Evolutionary conservation across 148 eudicot genomes (phyloP).

Genomic region (Chenopodium formosanum): DNA sequence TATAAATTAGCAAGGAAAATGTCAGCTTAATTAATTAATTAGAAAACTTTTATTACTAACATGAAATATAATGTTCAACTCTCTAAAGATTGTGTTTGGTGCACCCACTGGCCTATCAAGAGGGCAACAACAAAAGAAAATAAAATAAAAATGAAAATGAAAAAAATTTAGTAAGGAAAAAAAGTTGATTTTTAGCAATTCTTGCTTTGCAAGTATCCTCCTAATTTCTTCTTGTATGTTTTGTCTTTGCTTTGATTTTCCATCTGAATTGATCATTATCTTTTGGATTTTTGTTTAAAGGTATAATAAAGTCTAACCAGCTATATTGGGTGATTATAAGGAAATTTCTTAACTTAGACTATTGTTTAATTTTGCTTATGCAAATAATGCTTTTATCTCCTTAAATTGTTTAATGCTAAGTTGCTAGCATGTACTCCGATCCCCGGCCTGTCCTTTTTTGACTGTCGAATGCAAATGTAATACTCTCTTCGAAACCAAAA

Average conservation of each 20-base stretch:
- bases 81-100: conserved; percentile 21
- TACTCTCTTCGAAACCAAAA: no score
- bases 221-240: conserved; percentile 14
- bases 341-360: not conserved
- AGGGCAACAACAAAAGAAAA: not conserved
- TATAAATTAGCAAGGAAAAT: conserved; percentile 10
- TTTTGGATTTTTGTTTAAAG: not conserved
- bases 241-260: conserved; percentile 3
- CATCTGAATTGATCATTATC: not conserved
- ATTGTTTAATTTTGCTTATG: conserved; percentile 2
- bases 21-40: conserved; percentile 6
- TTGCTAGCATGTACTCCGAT: no score
- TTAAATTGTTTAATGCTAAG: not conserved
- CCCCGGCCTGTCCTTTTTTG: no score
- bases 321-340: not conserved
- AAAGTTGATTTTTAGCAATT: conserved; percentile 27
- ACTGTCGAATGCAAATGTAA: no score
- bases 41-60: not conserved
- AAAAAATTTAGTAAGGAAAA: not conserved
- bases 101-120: conserved; percentile 39
- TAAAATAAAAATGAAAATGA: not conserved
- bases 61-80: conserved; percentile 5
- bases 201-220: conserved; percentile 33
- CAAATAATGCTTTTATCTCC: conserved; percentile 3
- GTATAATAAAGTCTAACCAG: not conserved